Percentiles rank a stretch among this genome's conserved stretches.
These are phyloP conservation scores for Ascochyta lentis DNA, from an alignment of 2,329 filamentous ascomycete species.

Conservation along the genomic window DNA sequence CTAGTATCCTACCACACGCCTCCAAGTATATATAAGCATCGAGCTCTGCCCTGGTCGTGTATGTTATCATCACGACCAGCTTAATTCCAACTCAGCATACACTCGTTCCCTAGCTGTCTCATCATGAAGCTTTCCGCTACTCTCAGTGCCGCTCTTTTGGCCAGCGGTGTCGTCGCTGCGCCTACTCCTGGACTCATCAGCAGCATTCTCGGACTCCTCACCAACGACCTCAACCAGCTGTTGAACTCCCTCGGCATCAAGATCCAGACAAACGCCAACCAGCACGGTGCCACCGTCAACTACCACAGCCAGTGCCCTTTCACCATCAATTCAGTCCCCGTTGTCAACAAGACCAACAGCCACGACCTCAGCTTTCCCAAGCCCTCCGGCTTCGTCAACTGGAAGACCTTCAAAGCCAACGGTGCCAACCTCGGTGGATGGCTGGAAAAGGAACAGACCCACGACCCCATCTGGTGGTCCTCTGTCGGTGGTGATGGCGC, in stretches of 20 bases:
- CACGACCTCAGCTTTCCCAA: constrained; percentile 10
- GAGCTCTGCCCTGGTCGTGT: not conserved
- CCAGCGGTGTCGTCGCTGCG: constrained; percentile 3
- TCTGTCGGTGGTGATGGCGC: constrained; percentile 16
- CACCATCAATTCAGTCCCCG: not conserved
- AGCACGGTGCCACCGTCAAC: constrained; percentile 1
- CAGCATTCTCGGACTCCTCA: constrained; percentile 9
- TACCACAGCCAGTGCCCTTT: constrained; percentile 11
- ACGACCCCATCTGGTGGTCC: constrained; percentile 37
- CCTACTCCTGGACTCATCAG: constrained; percentile 13
- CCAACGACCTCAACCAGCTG: constrained; percentile 9
- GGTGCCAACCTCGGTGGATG: constrained; percentile 41
- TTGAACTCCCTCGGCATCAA: constrained; percentile 12
- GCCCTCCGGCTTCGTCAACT: constrained; percentile 15
- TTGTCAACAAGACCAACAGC: not conserved
- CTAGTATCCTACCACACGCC: not conserved
- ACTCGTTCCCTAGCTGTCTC: not conserved
- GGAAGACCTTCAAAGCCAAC: constrained; percentile 23
- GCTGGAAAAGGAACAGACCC: constrained; percentile 37
- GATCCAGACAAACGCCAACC: not conserved
- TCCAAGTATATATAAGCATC: not conserved
- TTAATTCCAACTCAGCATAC: not conserved
- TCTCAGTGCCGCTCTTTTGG: constrained; percentile 4
- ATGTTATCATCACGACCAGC: not conserved
- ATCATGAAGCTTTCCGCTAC: constrained; percentile 4